Percentiles rank a stretch among this genome's conserved stretches.
phyloP scores from a whole-genome alignment of 345 rosid species.

The Gossypioides kirkii region DNA sequence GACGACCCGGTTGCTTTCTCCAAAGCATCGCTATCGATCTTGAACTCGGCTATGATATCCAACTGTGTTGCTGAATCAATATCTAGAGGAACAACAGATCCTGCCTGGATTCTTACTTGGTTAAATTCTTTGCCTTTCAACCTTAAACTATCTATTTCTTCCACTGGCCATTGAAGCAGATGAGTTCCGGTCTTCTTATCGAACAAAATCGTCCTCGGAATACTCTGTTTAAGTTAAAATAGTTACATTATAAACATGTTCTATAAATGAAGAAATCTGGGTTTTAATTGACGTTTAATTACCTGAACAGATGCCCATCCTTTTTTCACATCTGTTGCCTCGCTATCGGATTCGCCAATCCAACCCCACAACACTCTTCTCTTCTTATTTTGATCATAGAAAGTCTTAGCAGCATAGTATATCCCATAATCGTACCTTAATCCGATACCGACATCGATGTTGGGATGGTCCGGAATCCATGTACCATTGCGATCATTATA shows the following conservation, averaged over 20 bases:
- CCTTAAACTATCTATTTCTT: conserved; percentile 68
- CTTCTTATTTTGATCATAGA: conserved; percentile 44
- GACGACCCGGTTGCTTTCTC: conserved; percentile 30
- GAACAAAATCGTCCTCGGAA: conserved; percentile 66
- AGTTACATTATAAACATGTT: neutral
- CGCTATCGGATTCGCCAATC: conserved; percentile 65
- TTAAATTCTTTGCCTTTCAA: conserved; percentile 41
- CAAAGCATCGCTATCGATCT: conserved; percentile 46
- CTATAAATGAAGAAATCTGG: neutral
- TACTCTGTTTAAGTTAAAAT: conserved; percentile 31
- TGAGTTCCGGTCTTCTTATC: conserved; percentile 56
- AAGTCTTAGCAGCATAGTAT: conserved; percentile 67
- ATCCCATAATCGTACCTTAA: conserved; percentile 61
- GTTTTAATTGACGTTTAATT: neutral
- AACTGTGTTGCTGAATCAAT: conserved; percentile 65
- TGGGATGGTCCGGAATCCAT: conserved; percentile 53
- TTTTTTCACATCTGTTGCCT: conserved; percentile 50
- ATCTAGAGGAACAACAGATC: conserved; percentile 49
- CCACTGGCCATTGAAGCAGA: conserved; percentile 78
- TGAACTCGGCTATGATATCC: conserved; percentile 65
- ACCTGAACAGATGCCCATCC: conserved; percentile 86
- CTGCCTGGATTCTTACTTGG: conserved; percentile 42
- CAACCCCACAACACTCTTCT: conserved; percentile 71
- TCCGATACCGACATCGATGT: conserved; percentile 57
- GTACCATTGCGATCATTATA: conserved; percentile 35